These are phyloP conservation scores for Ajuga chamaepitys DNA, from an alignment of 257 asterid species.

Conservation along the genomic window DNA sequence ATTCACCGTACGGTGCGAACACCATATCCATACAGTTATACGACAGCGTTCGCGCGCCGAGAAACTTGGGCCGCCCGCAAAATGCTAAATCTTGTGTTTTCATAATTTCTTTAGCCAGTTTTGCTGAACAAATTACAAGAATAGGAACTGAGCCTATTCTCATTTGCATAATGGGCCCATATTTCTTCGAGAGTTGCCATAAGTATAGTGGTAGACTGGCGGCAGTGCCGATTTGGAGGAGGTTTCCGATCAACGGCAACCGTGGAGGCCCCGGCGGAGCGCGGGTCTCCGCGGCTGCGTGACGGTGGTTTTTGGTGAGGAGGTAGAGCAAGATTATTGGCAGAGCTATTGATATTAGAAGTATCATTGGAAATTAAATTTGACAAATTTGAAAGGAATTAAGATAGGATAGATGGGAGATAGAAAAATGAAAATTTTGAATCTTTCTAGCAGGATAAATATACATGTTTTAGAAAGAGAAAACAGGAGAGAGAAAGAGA, in stretches of 20 bases:
- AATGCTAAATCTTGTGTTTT: slow-evolving; percentile 3
- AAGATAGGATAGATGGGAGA: too few species aligned
- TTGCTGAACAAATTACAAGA: neutral
- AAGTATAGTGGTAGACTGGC: neutral
- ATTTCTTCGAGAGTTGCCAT: neutral
- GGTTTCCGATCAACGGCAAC: slow-evolving; percentile 5
- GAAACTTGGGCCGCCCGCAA: neutral
- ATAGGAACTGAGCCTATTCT: neutral
- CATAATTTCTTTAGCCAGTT: neutral
- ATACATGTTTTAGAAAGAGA: too few species aligned
- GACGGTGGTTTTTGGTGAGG: too few species aligned
- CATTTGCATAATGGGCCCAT: neutral
- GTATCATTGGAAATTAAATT: neutral
- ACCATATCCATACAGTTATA: neutral
- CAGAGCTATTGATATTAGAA: neutral
- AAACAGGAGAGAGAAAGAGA: too few species aligned
- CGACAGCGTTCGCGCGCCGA: neutral
- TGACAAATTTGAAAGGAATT: too few species aligned
- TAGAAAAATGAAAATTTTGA: too few species aligned
- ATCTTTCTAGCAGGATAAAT: too few species aligned
- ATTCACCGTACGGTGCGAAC: neutral
- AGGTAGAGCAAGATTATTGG: neutral
- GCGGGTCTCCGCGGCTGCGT: too few species aligned
- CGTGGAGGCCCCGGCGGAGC: neutral
- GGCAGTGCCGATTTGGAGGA: neutral